Evolutionary conservation across 2,329 filamentous ascomycete species (phyloP).

Genomic region (Colletotrichum endophyticum): DNA sequence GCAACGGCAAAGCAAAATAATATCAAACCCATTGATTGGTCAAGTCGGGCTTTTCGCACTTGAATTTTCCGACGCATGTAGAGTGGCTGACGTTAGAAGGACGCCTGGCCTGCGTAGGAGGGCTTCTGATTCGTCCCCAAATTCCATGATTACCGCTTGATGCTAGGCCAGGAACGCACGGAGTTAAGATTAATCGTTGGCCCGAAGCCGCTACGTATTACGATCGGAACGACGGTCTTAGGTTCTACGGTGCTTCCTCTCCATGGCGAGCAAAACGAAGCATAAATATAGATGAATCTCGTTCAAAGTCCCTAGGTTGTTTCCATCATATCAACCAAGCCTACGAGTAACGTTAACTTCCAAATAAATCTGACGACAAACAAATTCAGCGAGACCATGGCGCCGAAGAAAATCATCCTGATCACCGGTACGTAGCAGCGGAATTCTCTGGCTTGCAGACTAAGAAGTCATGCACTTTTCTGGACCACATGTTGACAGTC

Average conservation of each 20-base stretch:
- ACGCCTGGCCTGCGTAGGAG: not conserved
- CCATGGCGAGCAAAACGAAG: not conserved
- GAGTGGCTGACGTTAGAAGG: not conserved
- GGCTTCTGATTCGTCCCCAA: not conserved
- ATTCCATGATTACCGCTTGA: not conserved
- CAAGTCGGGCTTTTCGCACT: not conserved
- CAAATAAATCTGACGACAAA: fast-evolving
- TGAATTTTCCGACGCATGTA: not conserved
- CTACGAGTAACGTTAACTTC: fast-evolving
- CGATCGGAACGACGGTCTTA: not conserved
- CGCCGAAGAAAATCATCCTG: constrained; percentile 31
- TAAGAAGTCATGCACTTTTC: not conserved
- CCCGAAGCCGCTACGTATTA: not conserved
- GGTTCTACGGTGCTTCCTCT: not conserved
- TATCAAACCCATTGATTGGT: not conserved
- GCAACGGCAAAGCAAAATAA: not conserved
- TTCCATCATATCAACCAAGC: fast-evolving
- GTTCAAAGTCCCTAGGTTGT: fast-evolving
- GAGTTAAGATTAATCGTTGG: not conserved
- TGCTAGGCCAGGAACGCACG: not conserved
- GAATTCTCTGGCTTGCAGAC: not conserved
- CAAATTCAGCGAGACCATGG: constrained; percentile 5
- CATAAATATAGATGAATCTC: not conserved
- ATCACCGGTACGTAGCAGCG: constrained; percentile 30
- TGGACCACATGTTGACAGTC: not conserved